phyloP scores from a whole-genome alignment of 306 rosid species.

The Fragaria vesca region DNA sequence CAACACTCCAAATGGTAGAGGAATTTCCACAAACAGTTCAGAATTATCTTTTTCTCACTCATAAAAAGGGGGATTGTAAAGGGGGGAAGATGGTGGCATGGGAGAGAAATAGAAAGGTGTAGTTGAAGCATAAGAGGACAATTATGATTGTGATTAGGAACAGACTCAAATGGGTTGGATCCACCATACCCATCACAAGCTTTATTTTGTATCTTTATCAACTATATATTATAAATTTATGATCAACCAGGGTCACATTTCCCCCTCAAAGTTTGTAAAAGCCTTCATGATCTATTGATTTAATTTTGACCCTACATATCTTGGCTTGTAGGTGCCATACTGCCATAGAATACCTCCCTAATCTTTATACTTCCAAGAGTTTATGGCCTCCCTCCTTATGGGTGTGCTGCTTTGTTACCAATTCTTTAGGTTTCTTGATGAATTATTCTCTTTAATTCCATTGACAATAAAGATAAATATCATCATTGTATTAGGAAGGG shows the following conservation, averaged over 20 bases:
- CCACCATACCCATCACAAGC: conserved; percentile 38
- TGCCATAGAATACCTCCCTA: conserved; percentile 22
- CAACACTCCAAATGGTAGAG: neutral
- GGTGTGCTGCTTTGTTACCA: neutral
- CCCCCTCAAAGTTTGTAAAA: conserved; percentile 53
- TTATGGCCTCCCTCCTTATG: neutral
- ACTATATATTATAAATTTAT: conserved; percentile 15
- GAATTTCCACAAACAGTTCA: conserved; percentile 23
- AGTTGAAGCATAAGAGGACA: conserved; percentile 41
- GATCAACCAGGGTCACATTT: conserved; percentile 17
- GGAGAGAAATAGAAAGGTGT: conserved; percentile 33
- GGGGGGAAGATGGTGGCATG: conserved; percentile 32
- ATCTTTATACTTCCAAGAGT: conserved; percentile 27
- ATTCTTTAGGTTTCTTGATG: conserved; percentile 10
- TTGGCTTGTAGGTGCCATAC: conserved; percentile 36
- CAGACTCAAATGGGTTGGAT: conserved; percentile 59
- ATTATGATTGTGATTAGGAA: conserved; percentile 46
- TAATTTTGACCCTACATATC: conserved; percentile 43
- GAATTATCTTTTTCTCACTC: conserved; percentile 26
- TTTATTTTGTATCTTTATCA: conserved; percentile 33
- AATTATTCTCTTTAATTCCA: neutral
- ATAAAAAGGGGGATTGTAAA: conserved; percentile 25
- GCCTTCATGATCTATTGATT: conserved; percentile 11
- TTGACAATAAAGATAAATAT: conserved; percentile 19
- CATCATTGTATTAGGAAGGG: conserved; percentile 37